Base-by-base conservation (phyloP, 2,329 filamentous ascomycete species). In the Paecilomyces niveus region DNA sequence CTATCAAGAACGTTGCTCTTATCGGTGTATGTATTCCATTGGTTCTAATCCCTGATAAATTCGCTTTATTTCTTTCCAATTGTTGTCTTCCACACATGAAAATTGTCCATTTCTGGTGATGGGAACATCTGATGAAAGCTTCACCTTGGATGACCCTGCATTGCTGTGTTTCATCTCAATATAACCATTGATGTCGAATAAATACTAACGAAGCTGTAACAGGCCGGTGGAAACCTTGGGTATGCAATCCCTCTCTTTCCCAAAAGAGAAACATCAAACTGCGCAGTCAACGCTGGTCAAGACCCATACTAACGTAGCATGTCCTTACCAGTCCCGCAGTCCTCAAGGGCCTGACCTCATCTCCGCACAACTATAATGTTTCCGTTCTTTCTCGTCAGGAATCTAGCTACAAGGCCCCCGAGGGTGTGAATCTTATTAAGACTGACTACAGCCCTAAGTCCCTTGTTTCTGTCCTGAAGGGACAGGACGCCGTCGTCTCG, bases 401-500 rank as follows among this genome's bases (percentile, higher is more conserved):
- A n/a, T 62, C 62, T 50, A 59, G 22, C 35, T 62, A 61, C 31
- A 39, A 53, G 22, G 50, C 59, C 11, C 60, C 61, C 7, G 51
- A 53, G 5, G 62, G 58, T 7, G 56, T 60, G 52, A 60, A 54
- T 8, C 52, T 50, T 5, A 51, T 64, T 32, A 59, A 58, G 53
- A 59, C 56, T 52, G 66, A 68, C 54, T 68, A 65, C 58, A 58
- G 24, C 21, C 55, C 60, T n/a, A 59, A 59, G 7, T 66, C 64
- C 24, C 57, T 69, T 7, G 60, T 57, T 13, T 21, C 57, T 7
- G 64, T 60, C 5, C 61, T 69, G 21, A 54, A 61, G 53, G 61
- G 56, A 2, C 60, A 64, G 45, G 61, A 67, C 52, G 64, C 59
- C 9, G 59, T 68, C 6, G 58, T 67, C 39, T 68, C 65, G 1